Evolutionary conservation across 805 yeast genomes (phyloP).

Genomic region (Babjeviella inositovora): DNA sequence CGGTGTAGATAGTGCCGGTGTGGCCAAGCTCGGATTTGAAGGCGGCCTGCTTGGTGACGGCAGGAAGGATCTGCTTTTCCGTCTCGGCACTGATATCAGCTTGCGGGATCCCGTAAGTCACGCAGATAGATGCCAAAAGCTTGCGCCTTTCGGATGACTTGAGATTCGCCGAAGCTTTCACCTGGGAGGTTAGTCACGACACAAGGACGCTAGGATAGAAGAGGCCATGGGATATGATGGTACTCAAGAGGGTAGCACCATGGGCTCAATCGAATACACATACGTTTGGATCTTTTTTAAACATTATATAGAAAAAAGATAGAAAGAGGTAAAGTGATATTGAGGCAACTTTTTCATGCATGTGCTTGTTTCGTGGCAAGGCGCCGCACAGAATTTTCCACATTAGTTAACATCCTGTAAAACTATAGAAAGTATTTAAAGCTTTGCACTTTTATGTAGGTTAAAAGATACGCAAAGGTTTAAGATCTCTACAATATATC

Average conservation of each 20-base stretch:
- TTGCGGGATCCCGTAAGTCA: constrained; percentile 19
- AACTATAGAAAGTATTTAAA: too few species aligned
- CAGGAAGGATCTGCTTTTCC: constrained; percentile 26
- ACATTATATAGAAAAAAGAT: too few species aligned
- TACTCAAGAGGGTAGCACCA: constrained; percentile 2
- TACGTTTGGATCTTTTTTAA: constrained; percentile 31
- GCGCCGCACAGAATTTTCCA: too few species aligned
- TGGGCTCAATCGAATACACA: constrained; percentile 3
- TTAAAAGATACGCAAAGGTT: too few species aligned
- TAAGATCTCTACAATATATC: too few species aligned
- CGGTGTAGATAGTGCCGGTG: constrained; percentile 53
- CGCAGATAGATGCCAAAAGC: constrained; percentile 24
- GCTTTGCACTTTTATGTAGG: too few species aligned
- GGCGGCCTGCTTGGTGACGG: constrained; percentile 43
- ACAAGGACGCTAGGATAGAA: neutral
- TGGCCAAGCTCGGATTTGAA: constrained; percentile 34
- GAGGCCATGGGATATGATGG: constrained; percentile 3
- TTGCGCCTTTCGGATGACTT: constrained; percentile 69
- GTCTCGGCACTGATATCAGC: constrained; percentile 21
- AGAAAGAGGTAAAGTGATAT: too few species aligned
- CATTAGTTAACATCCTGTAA: too few species aligned
- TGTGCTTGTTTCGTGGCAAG: too few species aligned
- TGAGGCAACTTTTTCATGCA: too few species aligned
- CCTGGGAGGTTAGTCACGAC: constrained; percentile 10
- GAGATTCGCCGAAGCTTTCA: constrained; percentile 65